Evolutionary conservation across 2,329 filamentous ascomycete species (phyloP).

Genomic region (Ophiobolus disseminans): DNA sequence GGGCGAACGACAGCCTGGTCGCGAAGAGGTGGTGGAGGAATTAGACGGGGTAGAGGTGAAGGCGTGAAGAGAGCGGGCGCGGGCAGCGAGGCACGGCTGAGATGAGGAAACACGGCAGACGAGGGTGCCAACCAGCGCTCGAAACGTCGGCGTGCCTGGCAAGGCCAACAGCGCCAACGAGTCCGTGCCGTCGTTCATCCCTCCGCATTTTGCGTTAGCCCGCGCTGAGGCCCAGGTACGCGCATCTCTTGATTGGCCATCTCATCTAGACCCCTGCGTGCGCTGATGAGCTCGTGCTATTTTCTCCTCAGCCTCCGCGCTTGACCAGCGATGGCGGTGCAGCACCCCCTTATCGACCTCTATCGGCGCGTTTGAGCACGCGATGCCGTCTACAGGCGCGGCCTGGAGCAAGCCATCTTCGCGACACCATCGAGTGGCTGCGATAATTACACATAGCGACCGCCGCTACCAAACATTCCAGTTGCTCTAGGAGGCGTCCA

Average conservation of each 20-base stretch:
- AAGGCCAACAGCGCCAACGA: slow-evolving; percentile 10
- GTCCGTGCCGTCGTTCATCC: slow-evolving; percentile 32
- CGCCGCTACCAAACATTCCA: slow-evolving; percentile 21
- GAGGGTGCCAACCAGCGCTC: slow-evolving; percentile 17
- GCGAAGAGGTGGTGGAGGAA: slow-evolving; percentile 34
- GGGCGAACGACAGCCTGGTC: slow-evolving; percentile 50
- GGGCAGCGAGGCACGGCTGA: slow-evolving; percentile 1
- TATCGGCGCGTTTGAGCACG: slow-evolving; percentile 20
- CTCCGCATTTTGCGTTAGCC: slow-evolving; percentile 27
- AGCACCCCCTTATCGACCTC: slow-evolving; percentile 27
- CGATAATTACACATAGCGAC: background rate
- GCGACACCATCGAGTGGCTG: slow-evolving; percentile 5
- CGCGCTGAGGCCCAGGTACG: slow-evolving; percentile 36
- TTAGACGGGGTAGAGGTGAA: slow-evolving; percentile 23
- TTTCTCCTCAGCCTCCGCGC: slow-evolving; percentile 21
- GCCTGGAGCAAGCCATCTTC: background rate
- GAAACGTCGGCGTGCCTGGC: slow-evolving; percentile 33
- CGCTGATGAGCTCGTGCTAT: slow-evolving; percentile 33
- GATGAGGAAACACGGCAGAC: slow-evolving; percentile 26
- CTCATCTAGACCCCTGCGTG: slow-evolving; percentile 36
- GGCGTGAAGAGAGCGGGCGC: slow-evolving; percentile 18
- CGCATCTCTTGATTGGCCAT: slow-evolving; percentile 30
- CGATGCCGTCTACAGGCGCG: slow-evolving; percentile 2
- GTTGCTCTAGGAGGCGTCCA: background rate
- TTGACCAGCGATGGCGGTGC: slow-evolving; percentile 16